Percentiles rank a stretch among this genome's conserved stretches.
Evolutionary conservation across 2,329 filamentous ascomycete genomes (phyloP).

Genomic region (Alternaria rosae): DNA sequence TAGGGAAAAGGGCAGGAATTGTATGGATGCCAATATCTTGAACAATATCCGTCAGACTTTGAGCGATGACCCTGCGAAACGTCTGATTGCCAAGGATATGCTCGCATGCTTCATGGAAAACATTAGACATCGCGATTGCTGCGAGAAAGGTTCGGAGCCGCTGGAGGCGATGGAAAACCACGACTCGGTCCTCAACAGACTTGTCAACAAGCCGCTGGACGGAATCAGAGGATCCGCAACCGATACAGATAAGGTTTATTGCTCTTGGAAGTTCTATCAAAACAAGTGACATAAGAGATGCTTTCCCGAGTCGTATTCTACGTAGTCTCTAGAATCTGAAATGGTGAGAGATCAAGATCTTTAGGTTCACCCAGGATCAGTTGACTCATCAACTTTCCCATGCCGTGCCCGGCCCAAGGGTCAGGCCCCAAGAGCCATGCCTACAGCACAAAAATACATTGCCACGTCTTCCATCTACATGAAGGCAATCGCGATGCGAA

Average conservation of each 20-base stretch:
- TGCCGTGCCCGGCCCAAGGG: not conserved
- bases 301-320: not conserved
- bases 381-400: not conserved
- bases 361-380: not conserved
- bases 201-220: too few species aligned
- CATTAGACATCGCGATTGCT: too few species aligned
- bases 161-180: too few species aligned
- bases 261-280: not conserved
- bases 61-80: too few species aligned
- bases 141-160: too few species aligned
- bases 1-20: too few species aligned
- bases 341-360: not conserved
- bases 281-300: not conserved
- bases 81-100: too few species aligned
- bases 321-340: not conserved
- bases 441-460: not conserved
- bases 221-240: too few species aligned
- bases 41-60: too few species aligned
- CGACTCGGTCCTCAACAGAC: too few species aligned
- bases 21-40: too few species aligned
- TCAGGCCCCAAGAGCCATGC: not conserved
- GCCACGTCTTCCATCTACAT: fast-evolving
- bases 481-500: not conserved
- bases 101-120: too few species aligned
- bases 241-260: not conserved